These are phyloP conservation scores for Nakazawaea siamensis DNA, from an alignment of 805 yeast genomes.

Conservation along the genomic window DNA sequence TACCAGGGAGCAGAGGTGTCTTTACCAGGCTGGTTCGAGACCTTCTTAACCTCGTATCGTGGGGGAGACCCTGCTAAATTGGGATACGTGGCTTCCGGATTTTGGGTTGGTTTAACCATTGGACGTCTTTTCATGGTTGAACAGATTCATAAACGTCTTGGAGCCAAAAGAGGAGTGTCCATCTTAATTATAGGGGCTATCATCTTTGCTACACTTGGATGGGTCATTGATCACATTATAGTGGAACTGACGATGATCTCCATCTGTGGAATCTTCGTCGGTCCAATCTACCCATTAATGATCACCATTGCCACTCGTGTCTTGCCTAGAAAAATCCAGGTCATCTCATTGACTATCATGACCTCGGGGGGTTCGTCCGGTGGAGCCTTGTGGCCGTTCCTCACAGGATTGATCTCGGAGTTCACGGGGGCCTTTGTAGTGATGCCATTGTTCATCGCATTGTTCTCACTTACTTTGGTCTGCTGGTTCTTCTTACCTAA, in stretches of 20 bases:
- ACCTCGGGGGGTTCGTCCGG: slow-evolving; percentile 52
- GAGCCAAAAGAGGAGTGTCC: slow-evolving; percentile 36
- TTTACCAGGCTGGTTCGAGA: slow-evolving; percentile 64
- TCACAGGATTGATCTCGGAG: slow-evolving; percentile 42
- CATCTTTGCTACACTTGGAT: slow-evolving; percentile 30
- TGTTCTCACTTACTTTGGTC: slow-evolving; percentile 25
- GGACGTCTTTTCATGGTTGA: slow-evolving; percentile 51
- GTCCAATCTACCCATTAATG: slow-evolving; percentile 58
- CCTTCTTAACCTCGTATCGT: slow-evolving; percentile 50
- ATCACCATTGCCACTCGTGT: slow-evolving; percentile 33
- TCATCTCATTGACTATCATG: slow-evolving; percentile 39
- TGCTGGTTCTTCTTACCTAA: slow-evolving; percentile 37
- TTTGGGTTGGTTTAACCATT: slow-evolving; percentile 62
- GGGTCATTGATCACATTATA: slow-evolving; percentile 37
- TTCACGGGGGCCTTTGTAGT: slow-evolving; percentile 38
- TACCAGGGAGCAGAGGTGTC: slow-evolving; percentile 68
- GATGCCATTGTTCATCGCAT: slow-evolving; percentile 36
- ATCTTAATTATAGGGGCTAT: slow-evolving; percentile 27
- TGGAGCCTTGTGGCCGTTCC: slow-evolving; percentile 48
- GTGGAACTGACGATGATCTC: slow-evolving; percentile 40
- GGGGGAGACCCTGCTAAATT: slow-evolving; percentile 35
- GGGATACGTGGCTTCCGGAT: slow-evolving; percentile 62
- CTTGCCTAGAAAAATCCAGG: slow-evolving; percentile 43
- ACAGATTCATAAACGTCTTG: slow-evolving; percentile 27
- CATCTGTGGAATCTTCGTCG: slow-evolving; percentile 50